Conservation (phyloP, 345 rosid species). For the Boechera divaricarpa region DNA sequence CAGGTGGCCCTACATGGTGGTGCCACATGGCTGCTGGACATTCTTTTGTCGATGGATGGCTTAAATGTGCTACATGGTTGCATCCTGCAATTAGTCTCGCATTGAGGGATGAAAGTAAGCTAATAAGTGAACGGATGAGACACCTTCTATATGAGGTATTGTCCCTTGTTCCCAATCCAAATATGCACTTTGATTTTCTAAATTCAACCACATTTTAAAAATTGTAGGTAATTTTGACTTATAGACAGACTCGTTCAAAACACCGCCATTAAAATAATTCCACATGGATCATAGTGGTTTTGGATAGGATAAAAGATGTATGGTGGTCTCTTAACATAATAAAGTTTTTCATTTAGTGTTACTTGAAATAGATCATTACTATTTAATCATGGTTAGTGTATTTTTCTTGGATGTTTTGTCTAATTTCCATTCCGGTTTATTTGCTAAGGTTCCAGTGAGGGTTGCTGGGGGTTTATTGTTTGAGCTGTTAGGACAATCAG, state of each 20-base stretch:
- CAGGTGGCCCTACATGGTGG: conserved; percentile 96
- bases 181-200: conserved; percentile 1
- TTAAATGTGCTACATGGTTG: conserved; percentile 81
- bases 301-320: neutral
- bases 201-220: neutral
- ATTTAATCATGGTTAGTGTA: conserved; percentile 1
- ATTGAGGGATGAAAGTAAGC: conserved; percentile 81
- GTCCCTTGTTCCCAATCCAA: neutral
- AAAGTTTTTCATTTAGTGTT: neutral
- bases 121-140: conserved; percentile 93
- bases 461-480: conserved; percentile 97
- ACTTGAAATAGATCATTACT: neutral
- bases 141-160: conserved; percentile 89
- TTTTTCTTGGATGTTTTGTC: conserved; percentile 15
- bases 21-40: conserved; percentile 79
- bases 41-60: conserved; percentile 68
- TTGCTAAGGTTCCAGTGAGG: conserved; percentile 75
- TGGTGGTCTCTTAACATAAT: conserved; percentile 8
- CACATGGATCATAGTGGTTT: conserved; percentile 1
- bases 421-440: neutral
- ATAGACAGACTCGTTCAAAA: neutral
- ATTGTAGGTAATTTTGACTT: conserved; percentile 2
- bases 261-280: neutral
- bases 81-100: conserved; percentile 96
- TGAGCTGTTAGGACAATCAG: conserved; percentile 98